These are phyloP conservation scores for Colletotrichum viniferum DNA, from an alignment of 2,329 filamentous ascomycete genomes.

Conservation along the genomic window DNA sequence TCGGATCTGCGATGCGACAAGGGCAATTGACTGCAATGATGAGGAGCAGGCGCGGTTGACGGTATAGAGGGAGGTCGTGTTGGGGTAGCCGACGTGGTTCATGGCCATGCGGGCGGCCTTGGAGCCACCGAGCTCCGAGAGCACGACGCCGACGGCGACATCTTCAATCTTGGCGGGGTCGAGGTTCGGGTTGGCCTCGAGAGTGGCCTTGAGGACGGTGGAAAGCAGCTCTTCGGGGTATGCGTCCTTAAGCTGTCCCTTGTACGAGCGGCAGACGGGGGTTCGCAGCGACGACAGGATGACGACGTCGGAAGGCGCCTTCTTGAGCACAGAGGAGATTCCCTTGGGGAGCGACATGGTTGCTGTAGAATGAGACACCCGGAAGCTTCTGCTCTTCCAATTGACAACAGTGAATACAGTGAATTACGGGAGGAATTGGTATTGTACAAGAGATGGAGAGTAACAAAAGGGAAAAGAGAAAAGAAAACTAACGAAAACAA, in stretches of 20 bases:
- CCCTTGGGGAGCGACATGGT: constrained; percentile 65
- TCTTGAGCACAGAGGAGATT: constrained; percentile 76
- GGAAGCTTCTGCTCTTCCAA: background rate
- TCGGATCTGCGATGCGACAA: constrained; percentile 76
- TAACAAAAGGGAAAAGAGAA: background rate
- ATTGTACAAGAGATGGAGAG: background rate
- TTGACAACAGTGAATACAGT: background rate
- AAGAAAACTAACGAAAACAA: constrained; percentile 3
- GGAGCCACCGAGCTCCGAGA: constrained; percentile 87
- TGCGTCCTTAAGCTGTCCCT: constrained; percentile 83
- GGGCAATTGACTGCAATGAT: constrained; percentile 77
- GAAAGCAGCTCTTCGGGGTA: constrained; percentile 90
- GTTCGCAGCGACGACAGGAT: constrained; percentile 91
- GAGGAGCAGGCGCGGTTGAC: constrained; percentile 87
- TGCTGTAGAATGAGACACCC: background rate
- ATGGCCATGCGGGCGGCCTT: constrained; percentile 93
- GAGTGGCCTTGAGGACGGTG: constrained; percentile 68
- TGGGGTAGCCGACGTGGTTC: constrained; percentile 79
- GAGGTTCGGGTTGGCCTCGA: constrained; percentile 74
- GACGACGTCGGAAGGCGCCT: constrained; percentile 81
- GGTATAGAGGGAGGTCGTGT: constrained; percentile 78
- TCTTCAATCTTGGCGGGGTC: constrained; percentile 76
- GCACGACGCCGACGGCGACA: constrained; percentile 84
- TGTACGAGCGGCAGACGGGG: constrained; percentile 81
- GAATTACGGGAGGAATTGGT: background rate